Evolutionary conservation across 176 grass and related monocot species (phyloP).

Genomic region (Puya raimondii): DNA sequence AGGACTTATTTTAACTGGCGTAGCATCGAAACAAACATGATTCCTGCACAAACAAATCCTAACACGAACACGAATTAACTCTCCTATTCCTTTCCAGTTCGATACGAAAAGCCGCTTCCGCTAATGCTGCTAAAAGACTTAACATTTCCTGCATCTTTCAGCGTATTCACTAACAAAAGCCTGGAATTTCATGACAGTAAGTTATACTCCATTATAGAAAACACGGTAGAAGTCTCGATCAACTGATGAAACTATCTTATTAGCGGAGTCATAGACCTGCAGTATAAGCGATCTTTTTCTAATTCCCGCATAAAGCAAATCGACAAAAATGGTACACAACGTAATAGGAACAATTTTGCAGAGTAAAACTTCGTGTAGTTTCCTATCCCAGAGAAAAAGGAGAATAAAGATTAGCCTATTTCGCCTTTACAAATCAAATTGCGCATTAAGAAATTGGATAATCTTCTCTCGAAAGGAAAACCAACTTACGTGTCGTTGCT

Average conservation of each 20-base stretch:
- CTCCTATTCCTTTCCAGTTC: slow-evolving; percentile 91
- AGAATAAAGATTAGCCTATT: background rate
- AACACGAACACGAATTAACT: background rate
- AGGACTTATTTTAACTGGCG: background rate
- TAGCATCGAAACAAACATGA: background rate
- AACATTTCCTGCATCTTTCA: slow-evolving; percentile 61
- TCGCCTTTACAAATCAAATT: background rate
- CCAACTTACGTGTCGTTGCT: background rate
- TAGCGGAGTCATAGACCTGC: slow-evolving; percentile 67
- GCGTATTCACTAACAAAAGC: slow-evolving; percentile 93
- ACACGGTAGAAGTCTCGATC: background rate
- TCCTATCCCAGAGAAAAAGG: slow-evolving; percentile 21
- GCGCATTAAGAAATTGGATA: background rate
- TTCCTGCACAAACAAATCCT: background rate
- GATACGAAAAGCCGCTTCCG: slow-evolving; percentile 86
- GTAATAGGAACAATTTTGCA: slow-evolving; percentile 30
- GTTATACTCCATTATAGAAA: slow-evolving; percentile 5
- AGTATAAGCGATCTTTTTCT: slow-evolving; percentile 60
- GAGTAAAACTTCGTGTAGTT: slow-evolving; percentile 75
- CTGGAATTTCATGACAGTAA: slow-evolving; percentile 26
- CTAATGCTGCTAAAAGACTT: slow-evolving; percentile 79
- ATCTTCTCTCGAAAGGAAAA: background rate
- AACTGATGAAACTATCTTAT: slow-evolving; percentile 22
- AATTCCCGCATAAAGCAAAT: slow-evolving; percentile 65
- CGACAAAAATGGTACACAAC: background rate